These are phyloP conservation scores for Trypanosoma vivax DNA, from an alignment of 208 protist species.

Conservation along the genomic window DNA sequence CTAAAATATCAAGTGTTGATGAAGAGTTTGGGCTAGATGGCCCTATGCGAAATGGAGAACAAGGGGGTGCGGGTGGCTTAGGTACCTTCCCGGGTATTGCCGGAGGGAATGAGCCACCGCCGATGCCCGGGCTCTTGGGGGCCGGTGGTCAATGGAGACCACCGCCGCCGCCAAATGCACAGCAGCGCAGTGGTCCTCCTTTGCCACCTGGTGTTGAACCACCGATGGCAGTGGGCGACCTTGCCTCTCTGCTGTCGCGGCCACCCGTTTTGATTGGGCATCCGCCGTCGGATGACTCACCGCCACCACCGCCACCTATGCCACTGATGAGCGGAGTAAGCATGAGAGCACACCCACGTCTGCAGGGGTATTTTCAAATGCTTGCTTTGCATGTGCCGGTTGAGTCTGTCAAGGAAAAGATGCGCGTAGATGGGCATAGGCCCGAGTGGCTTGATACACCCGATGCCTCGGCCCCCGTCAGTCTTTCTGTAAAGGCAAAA, in stretches of 20 bases:
- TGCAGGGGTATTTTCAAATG: slow-evolving; percentile 68
- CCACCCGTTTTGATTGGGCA: slow-evolving; percentile 8
- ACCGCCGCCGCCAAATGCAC: slow-evolving; percentile 5
- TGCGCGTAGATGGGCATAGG: slow-evolving; percentile 46
- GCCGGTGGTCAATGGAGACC: neutral
- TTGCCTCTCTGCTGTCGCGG: slow-evolving; percentile 7
- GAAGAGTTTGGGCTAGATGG: slow-evolving; percentile 10
- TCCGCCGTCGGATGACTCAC: slow-evolving; percentile 9
- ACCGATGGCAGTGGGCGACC: neutral
- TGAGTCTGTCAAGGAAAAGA: slow-evolving; percentile 43
- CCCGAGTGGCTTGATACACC: slow-evolving; percentile 61
- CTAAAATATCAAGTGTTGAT: slow-evolving; percentile 47
- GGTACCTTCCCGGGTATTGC: neutral
- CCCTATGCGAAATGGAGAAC: neutral
- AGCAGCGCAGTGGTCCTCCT: slow-evolving; percentile 11
- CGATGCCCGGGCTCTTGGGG: slow-evolving; percentile 20
- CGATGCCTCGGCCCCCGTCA: slow-evolving; percentile 31
- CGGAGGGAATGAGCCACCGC: slow-evolving; percentile 13
- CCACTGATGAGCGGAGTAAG: slow-evolving; percentile 29
- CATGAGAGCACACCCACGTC: slow-evolving; percentile 40
- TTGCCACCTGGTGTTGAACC: slow-evolving; percentile 10
- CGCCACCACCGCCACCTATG: slow-evolving; percentile 24
- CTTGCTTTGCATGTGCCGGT: slow-evolving; percentile 37
- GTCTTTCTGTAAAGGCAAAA: slow-evolving; percentile 20
- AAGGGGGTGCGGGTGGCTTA: too few species aligned